A percentile compares a stretch with the other conserved stretches of the same genome.
These are phyloP conservation scores for Boletus tylopilopsis DNA, from an alignment of 768 basidiomycete genomes.

Conservation along the genomic window DNA sequence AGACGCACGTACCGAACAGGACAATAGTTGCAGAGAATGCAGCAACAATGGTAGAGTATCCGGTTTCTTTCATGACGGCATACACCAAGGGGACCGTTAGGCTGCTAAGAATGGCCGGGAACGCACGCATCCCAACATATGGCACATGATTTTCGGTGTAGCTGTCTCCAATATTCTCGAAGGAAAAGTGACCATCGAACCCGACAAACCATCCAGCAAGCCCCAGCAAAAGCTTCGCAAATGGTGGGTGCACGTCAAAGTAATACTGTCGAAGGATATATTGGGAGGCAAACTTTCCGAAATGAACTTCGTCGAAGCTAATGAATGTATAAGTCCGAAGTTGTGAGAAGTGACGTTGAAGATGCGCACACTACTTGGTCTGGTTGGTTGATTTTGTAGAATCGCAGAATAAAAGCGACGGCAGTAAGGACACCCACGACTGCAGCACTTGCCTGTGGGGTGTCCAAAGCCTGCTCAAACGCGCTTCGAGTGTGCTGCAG, in stretches of 20 bases:
- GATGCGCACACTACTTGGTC: constrained; percentile 87
- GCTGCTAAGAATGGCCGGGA: constrained; percentile 89
- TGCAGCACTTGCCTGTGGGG: constrained; percentile 55
- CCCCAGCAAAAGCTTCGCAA: constrained; percentile 93
- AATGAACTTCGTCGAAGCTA: constrained; percentile 98
- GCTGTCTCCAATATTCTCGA: constrained; percentile 94
- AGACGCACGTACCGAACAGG: constrained; percentile 69
- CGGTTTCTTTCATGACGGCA: constrained; percentile 96
- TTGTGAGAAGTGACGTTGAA: neutral
- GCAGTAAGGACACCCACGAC: constrained; percentile 65
- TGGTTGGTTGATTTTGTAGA: constrained; percentile 93
- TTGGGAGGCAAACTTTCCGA: constrained; percentile 96
- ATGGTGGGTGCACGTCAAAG: constrained; percentile 98
- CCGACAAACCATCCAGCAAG: constrained; percentile 96
- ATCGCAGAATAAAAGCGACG: constrained; percentile 78
- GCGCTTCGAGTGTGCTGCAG: constrained; percentile 56
- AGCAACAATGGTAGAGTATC: constrained; percentile 87
- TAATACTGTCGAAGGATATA: constrained; percentile 94
- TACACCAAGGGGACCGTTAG: constrained; percentile 90
- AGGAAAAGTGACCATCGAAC: constrained; percentile 90
- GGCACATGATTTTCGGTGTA: constrained; percentile 86
- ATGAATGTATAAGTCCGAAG: constrained; percentile 3
- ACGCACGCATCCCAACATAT: constrained; percentile 88
- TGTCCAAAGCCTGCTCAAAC: constrained; percentile 61
- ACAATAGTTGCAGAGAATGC: constrained; percentile 86